Base-by-base conservation (phyloP, 345 rosid genomes). In the Bruguiera parviflora region DNA sequence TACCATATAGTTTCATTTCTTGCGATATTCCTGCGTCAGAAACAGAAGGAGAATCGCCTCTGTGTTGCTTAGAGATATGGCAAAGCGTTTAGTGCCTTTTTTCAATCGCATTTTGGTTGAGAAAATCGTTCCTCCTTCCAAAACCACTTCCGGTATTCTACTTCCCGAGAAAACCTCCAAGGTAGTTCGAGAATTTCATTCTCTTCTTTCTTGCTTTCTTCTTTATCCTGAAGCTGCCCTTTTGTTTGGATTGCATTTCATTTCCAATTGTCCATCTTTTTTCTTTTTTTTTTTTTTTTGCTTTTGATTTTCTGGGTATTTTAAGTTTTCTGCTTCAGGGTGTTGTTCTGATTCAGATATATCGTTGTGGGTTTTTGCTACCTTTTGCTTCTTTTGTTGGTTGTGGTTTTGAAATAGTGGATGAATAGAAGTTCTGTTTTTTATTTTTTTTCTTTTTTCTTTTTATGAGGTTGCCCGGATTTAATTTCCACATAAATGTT, bases 91-190 rank as follows among this genome's bases (percentile, higher is more conserved):
- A 32, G 39, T 75, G 35, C 74, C 74, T 7, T 20, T 73, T 1
- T 56, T 75, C 5, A 75, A 70, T 53, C 74, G 79, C 63, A 53
- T 75, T 52, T 21, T 75, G 79, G 64, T 75, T 22, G 79, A 75
- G 79, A 75, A 75, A 58, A 60, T 75, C 16, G 25, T 75, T 20
- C 70, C 74, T 53, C 79, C 79, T 35, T 70, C 79, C 28, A 65
- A 51, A 43, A 75, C 79, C 66, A 52, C 22, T 35, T 52, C 74
- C 24, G 79, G 71, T 0, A 75, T 75, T 65, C 59, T 75, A 6
- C 71, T 75, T 47, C 79, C 74, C 32, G 74, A 75, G 60, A 70
- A 64, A 60, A 52, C 67, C 63, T 3, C 74, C 28, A 59, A 75
- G 79, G 79, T 43, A 0, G 5, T 3, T 60, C 39, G 3, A 16